These are phyloP conservation scores for Lachnellula arida DNA, from an alignment of 2,329 filamentous ascomycete genomes.

Conservation along the genomic window DNA sequence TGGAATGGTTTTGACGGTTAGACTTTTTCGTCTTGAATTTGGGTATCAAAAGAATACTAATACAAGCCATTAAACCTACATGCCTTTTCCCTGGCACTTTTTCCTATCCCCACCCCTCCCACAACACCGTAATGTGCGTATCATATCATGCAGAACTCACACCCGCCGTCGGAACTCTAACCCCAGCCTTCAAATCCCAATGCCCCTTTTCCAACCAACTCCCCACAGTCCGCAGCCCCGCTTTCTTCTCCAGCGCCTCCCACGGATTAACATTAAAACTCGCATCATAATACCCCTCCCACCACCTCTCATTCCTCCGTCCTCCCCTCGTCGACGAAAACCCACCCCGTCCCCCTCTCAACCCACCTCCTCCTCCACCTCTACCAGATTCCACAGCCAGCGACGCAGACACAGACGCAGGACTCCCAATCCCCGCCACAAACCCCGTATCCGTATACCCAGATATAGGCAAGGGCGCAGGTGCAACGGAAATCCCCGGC, in stretches of 20 bases:
- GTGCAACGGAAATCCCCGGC: neutral
- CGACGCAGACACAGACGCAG: constrained; percentile 3
- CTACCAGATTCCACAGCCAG: constrained; percentile 10
- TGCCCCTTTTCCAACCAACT: constrained; percentile 38
- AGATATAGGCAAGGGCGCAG: neutral
- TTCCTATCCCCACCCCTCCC: neutral
- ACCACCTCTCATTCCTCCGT: constrained; percentile 49
- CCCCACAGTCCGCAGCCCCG: constrained; percentile 41
- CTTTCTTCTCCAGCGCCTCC: constrained; percentile 49
- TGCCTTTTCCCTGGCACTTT: no score
- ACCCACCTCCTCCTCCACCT: constrained; percentile 10
- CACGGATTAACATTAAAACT: constrained; percentile 70
- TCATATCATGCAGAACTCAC: no score
- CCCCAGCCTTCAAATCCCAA: constrained; percentile 1
- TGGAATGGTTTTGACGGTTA: constrained; percentile 33
- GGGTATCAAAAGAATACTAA: neutral
- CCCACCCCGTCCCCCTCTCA: constrained; percentile 5
- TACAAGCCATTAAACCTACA: no score
- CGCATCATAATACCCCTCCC: constrained; percentile 63
- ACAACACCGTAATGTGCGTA: no score
- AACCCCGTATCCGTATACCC: neutral
- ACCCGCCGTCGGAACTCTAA: neutral
- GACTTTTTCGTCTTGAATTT: neutral
- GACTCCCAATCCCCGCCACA: neutral
- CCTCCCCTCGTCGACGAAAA: constrained; percentile 24